phyloP scores from a whole-genome alignment of 106 monocot species.

The Xerophyta viscosa region DNA sequence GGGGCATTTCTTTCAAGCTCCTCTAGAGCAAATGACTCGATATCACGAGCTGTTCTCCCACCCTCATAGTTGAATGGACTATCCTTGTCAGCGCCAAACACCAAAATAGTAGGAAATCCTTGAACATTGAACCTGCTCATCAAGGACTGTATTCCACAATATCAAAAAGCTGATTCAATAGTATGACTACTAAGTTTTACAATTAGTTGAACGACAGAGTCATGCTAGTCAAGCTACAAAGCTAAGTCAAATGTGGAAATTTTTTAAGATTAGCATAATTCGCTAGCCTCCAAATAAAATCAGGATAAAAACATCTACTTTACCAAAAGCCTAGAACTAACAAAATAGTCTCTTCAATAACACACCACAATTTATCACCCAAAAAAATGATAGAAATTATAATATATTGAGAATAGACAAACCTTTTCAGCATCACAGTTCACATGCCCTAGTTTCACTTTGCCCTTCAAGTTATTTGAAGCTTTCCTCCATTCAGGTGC shows the following conservation, averaged over 20 bases:
- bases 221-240: too few species aligned
- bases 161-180: too few species aligned
- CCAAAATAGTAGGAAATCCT: constrained; percentile 99
- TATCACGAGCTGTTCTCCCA: constrained; percentile 64
- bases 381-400: too few species aligned
- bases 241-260: too few species aligned
- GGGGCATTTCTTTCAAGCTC: constrained; percentile 69
- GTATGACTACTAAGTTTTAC: too few species aligned
- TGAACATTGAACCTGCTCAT: constrained; percentile 98
- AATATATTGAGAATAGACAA: constrained; percentile 1
- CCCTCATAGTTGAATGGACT: constrained; percentile 81
- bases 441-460: constrained; percentile 94
- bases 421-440: constrained; percentile 98
- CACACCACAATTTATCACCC: too few species aligned
- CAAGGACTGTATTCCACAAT: constrained; percentile 53
- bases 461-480: constrained; percentile 85
- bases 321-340: too few species aligned
- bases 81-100: constrained; percentile 87
- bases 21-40: constrained; percentile 86
- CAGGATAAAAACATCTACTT: too few species aligned
- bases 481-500: constrained; percentile 99
- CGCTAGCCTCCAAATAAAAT: too few species aligned
- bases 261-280: too few species aligned
- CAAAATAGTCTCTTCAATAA: too few species aligned
- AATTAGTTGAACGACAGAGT: too few species aligned